A percentile compares a stretch with the other conserved stretches of the same genome.
Evolutionary conservation across 768 basidiomycete genomes (phyloP).

Genomic region (Pleurotus giganteus): DNA sequence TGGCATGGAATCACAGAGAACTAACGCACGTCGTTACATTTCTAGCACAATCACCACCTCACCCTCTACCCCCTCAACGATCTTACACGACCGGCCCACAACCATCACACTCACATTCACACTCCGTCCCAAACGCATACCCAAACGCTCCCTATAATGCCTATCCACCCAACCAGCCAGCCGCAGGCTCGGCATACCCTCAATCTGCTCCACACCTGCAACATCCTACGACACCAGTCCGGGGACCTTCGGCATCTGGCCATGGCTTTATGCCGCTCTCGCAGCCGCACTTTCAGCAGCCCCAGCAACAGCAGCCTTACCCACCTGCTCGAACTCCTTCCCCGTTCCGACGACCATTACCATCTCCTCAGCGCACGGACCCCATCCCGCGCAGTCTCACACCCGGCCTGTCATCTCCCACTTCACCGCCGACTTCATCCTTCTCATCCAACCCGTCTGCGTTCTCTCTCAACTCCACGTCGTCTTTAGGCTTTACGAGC

Average conservation of each 20-base stretch:
- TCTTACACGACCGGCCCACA: conserved; percentile 1
- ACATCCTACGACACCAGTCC: not conserved
- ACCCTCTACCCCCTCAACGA: not conserved
- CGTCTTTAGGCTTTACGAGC: not conserved
- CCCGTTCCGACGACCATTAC: conserved; percentile 1
- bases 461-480: not conserved
- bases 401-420: conserved; percentile 4
- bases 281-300: not conserved
- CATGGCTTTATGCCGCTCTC: not conserved
- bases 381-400: conserved; percentile 7
- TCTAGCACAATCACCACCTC: not conserved
- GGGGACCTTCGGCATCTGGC: not conserved
- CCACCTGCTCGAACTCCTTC: not conserved
- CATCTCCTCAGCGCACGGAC: not conserved
- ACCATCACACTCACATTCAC: conserved; percentile 4
- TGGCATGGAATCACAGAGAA: not conserved
- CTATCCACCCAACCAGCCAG: too few species aligned
- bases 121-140: conserved; percentile 6
- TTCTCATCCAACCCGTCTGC: conserved; percentile 1
- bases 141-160: not conserved
- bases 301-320: not conserved
- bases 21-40: not conserved
- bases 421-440: not conserved
- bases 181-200: not conserved
- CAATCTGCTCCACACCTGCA: not conserved